Evolutionary conservation across 2,329 filamentous ascomycete genomes (phyloP), one percentile per base, ranked within the genome.

Genomic region (Chaetomiaceae sp.): DNA sequence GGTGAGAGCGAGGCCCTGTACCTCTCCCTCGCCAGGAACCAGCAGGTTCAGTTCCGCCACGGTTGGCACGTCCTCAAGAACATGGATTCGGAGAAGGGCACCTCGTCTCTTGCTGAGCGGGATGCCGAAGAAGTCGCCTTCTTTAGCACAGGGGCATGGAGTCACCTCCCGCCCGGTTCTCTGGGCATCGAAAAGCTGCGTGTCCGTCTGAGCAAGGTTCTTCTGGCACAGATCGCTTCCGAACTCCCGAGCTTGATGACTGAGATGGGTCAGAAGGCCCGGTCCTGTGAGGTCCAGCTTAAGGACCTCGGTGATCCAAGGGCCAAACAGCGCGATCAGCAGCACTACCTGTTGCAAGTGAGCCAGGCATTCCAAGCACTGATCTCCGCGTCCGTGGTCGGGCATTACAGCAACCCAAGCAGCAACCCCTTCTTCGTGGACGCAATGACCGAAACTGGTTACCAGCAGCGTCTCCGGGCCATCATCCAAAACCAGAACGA

Each of bases 11-110:
- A 80, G 57, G 51, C 52, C 0, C 51, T 64, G 4, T 79, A 70
- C 44, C 39, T 75, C 1, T 64, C 66, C 0, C 67, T 80, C 0
- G 77, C 75, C 0, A 64, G 64, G 46, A 80, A 80, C 47, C 59
- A 69, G 2, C 71, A 79, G 9, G 69, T 78, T 0, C 62, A 72
- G 3, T 75, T 82, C 19, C 64, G 69, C 0, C 72, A 80, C 0
- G 78, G 79, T 0, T 83, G 71, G 72, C 70, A 74, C 54, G 66
- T 72, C 3, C 47, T 74, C 20, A 68, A 65, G 31, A 73, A 73
- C 53, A 64, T 64, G 47, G 64, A 68, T 48, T 68, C 65, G 29
- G 57, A 67, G 36, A 66, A 61, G 15, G 62, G 63, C 5, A 33
- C 61, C 0, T 65, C 52, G 43, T 31, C 27, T 3, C 62, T 63